A percentile compares a stretch with the other conserved stretches of the same genome.
Evolutionary conservation across 345 rosid genomes (phyloP).

Genomic region (Cochlearia excelsa): DNA sequence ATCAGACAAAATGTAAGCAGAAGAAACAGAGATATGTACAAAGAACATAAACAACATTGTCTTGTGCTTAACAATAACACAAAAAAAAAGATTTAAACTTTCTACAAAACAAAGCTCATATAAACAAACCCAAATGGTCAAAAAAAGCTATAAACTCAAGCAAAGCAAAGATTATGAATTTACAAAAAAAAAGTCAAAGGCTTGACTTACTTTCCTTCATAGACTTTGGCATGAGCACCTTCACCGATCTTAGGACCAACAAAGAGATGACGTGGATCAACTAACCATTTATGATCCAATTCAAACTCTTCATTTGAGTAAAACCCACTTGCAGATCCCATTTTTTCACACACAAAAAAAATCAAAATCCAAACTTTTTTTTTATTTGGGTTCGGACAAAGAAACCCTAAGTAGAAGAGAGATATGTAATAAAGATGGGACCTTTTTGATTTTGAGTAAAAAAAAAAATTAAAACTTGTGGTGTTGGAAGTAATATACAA

Average conservation of each 20-base stretch:
- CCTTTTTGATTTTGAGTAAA: conserved; percentile 13
- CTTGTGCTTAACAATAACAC: too few relatives aligned
- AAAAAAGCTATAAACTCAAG: too few relatives aligned
- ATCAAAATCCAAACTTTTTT: conserved; percentile 10
- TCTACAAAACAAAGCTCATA: too few relatives aligned
- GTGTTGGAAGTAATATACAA: too few relatives aligned
- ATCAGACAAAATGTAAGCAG: too few relatives aligned
- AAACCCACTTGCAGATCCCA: conserved; percentile 84
- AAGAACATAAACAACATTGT: too few relatives aligned
- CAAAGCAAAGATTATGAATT: too few relatives aligned
- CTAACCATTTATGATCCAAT: conserved; percentile 83
- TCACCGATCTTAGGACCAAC: conserved; percentile 99
- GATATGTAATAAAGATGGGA: background rate
- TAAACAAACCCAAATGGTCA: too few relatives aligned
- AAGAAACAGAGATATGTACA: too few relatives aligned
- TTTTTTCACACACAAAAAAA: conserved; percentile 29
- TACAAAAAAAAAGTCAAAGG: conserved; percentile 26
- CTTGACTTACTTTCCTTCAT: conserved; percentile 85
- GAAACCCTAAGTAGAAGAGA: conserved; percentile 10
- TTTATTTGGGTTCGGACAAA: background rate
- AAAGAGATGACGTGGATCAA: conserved; percentile 85
- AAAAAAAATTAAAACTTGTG: too few relatives aligned
- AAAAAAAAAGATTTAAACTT: too few relatives aligned
- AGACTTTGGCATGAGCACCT: conserved; percentile 98
- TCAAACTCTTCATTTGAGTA: conserved; percentile 51